Percentiles rank a stretch among this genome's conserved stretches.
phyloP scores from a whole-genome alignment of 1,284 basidiomycete genomes.

The Caloboletus inedulis region DNA sequence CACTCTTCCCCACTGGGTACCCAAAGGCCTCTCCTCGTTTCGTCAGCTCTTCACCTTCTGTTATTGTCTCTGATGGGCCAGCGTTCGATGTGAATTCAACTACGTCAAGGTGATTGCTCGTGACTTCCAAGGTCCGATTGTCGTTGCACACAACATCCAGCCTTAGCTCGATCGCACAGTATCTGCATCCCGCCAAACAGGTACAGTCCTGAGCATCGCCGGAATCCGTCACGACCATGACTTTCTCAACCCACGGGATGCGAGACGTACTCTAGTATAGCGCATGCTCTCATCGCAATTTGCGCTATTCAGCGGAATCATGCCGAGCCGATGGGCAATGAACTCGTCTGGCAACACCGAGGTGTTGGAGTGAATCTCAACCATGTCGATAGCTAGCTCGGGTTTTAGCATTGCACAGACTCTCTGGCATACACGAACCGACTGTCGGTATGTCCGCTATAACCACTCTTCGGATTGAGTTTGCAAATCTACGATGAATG shows the following conservation, averaged over 20 bases:
- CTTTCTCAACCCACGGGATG: neutral
- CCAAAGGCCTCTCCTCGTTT: conserved; percentile 80
- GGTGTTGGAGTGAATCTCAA: conserved; percentile 90
- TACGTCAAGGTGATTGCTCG: conserved; percentile 73
- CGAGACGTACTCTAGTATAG: conserved; percentile 64
- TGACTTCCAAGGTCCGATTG: conserved; percentile 74
- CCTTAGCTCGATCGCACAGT: conserved; percentile 75
- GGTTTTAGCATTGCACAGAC: conserved; percentile 3
- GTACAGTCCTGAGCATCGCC: conserved; percentile 68
- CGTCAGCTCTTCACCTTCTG: conserved; percentile 64
- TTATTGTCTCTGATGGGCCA: conserved; percentile 33
- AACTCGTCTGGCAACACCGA: conserved; percentile 97
- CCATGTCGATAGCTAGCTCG: conserved; percentile 87
- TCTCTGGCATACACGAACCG: conserved; percentile 50
- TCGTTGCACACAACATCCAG: conserved; percentile 74
- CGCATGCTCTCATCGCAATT: conserved; percentile 84
- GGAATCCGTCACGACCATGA: conserved; percentile 9
- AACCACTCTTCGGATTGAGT: conserved; percentile 84
- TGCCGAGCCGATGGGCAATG: conserved; percentile 92
- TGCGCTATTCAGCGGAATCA: conserved; percentile 87
- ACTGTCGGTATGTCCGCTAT: conserved; percentile 96
- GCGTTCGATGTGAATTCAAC: conserved; percentile 42
- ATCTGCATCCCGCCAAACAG: conserved; percentile 74
- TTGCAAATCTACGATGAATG: conserved; percentile 64
- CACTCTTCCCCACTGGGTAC: conserved; percentile 83